Evolutionary conservation across 2,329 filamentous ascomycete species (phyloP).

Genomic region (Colletotrichum nymphaeae): DNA sequence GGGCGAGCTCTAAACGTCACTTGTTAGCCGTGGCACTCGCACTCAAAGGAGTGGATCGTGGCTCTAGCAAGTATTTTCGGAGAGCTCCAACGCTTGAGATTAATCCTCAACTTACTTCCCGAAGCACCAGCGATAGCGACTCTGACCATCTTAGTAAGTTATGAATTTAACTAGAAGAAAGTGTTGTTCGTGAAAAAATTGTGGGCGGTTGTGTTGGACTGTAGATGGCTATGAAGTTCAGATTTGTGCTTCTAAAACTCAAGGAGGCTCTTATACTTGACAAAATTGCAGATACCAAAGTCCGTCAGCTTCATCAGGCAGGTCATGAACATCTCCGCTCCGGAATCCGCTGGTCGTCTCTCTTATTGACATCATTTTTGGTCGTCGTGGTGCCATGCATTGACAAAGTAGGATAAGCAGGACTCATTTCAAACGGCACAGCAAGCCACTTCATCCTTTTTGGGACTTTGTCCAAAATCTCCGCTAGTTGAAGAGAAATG

Average conservation of each 20-base stretch:
- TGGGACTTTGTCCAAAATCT: neutral
- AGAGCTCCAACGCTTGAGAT: neutral
- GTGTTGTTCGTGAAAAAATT: too few species aligned
- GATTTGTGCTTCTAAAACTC: neutral
- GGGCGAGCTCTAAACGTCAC: conserved; percentile 32
- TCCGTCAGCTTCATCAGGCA: neutral
- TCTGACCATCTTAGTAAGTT: conserved; percentile 25
- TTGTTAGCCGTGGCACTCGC: neutral
- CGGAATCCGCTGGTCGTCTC: neutral
- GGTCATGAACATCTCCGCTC: neutral
- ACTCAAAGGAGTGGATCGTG: neutral
- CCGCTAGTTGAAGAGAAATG: neutral
- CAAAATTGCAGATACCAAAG: neutral
- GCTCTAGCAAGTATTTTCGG: neutral
- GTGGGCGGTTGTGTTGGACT: too few species aligned
- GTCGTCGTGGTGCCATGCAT: neutral
- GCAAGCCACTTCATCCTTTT: neutral
- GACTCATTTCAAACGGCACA: neutral
- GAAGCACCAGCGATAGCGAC: conserved; percentile 33
- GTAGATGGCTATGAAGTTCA: neutral
- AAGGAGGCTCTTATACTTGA: neutral
- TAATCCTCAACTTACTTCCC: conserved; percentile 3
- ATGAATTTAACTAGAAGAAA: neutral
- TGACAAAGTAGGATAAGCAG: neutral
- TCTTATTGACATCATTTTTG: neutral